Percentiles rank a stretch among this genome's conserved stretches.
These are phyloP conservation scores for Pugionium dolabratum DNA, from an alignment of 345 rosid species.

Conservation along the genomic window DNA sequence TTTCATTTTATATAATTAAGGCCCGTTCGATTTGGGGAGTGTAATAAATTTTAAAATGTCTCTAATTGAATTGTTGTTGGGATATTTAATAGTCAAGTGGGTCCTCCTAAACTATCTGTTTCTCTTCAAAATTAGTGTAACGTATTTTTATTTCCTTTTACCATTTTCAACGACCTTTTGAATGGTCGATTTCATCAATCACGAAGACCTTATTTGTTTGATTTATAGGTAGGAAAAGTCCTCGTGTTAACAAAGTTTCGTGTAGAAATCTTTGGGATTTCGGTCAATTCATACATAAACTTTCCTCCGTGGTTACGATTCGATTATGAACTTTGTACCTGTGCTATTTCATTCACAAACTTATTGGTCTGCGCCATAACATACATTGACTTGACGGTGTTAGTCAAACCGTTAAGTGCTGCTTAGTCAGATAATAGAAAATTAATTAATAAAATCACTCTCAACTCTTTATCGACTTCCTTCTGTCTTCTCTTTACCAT, in stretches of 20 bases:
- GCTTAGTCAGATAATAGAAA: too few species aligned
- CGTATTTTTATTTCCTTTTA: neutral
- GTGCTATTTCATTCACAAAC: too few species aligned
- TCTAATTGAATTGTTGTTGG: constrained; percentile 10
- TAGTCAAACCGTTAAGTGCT: too few species aligned
- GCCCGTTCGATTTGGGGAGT: neutral
- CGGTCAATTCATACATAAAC: too few species aligned
- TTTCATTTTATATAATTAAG: neutral
- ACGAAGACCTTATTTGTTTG: constrained; percentile 24
- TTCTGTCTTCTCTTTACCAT: too few species aligned
- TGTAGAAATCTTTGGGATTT: too few species aligned
- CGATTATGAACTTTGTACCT: too few species aligned
- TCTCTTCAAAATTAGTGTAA: constrained; percentile 5
- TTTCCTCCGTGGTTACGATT: too few species aligned
- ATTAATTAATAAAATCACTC: too few species aligned
- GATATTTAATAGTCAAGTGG: constrained; percentile 16
- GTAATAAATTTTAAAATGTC: neutral
- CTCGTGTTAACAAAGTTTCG: constrained; percentile 10
- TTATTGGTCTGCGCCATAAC: too few species aligned
- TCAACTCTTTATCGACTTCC: too few species aligned
- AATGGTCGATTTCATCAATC: constrained; percentile 20
- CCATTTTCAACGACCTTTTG: neutral
- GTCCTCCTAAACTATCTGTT: constrained; percentile 11
- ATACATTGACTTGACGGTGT: too few species aligned
- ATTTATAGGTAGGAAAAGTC: neutral